Percentiles rank a stretch among this genome's conserved stretches.
phyloP scores from a whole-genome alignment of 2,329 filamentous ascomycete species.

The Aspergillus hiratsukae region DNA sequence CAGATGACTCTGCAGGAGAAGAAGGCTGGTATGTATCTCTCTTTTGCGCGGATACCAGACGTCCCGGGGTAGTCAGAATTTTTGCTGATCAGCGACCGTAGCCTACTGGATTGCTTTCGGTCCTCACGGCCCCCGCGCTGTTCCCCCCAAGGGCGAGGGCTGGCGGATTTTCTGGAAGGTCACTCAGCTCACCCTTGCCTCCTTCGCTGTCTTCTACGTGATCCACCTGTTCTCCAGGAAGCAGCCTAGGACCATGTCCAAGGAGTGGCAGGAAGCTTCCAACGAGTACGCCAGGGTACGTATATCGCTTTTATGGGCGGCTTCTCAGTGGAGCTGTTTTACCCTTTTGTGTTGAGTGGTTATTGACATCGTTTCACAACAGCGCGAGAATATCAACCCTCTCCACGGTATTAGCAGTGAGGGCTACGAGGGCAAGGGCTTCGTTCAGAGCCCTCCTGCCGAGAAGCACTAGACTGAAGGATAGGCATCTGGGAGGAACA shows the following conservation, averaged over 20 bases:
- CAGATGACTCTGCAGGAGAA: conserved; percentile 95
- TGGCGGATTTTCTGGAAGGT: conserved; percentile 74
- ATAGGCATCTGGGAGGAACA: conserved; percentile 20
- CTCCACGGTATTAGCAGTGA: conserved; percentile 77
- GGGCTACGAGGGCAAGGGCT: conserved; percentile 72
- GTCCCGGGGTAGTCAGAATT: conserved; percentile 8
- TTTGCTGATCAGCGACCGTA: conserved; percentile 40
- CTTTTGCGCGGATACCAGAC: neutral
- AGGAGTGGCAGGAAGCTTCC: conserved; percentile 92
- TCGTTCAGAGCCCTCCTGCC: conserved; percentile 60
- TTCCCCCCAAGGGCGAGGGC: conserved; percentile 76
- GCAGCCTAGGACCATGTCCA: conserved; percentile 81
- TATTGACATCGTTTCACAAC: conserved; percentile 23
- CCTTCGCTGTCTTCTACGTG: conserved; percentile 65
- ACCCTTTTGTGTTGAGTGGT: conserved; percentile 10
- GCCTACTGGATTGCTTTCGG: conserved; percentile 99
- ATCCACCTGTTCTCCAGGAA: conserved; percentile 69
- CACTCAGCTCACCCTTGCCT: conserved; percentile 60
- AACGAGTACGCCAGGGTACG: conserved; percentile 92
- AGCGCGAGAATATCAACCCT: conserved; percentile 82
- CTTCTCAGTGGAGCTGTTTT: neutral
- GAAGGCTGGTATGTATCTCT: conserved; percentile 84
- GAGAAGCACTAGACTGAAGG: conserved; percentile 33
- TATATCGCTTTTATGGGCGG: conserved; percentile 11
- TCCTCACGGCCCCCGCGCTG: conserved; percentile 85